Base-by-base conservation (phyloP, 306 rosid species). In the Benincasa hispida region DNA sequence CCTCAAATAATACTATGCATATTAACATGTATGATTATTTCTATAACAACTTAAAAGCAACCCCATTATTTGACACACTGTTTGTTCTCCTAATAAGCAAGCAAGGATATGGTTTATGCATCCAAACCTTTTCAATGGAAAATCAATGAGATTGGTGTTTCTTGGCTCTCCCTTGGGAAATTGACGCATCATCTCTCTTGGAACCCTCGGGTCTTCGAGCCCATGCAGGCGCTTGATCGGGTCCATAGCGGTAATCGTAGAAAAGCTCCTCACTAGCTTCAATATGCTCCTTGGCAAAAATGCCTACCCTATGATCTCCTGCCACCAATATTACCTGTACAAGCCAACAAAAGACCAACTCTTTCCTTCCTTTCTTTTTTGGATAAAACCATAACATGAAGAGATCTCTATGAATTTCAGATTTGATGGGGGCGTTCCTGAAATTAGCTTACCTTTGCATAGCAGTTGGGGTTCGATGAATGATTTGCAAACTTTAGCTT, bases 291-390 rank as follows among this genome's bases (percentile, higher is more conserved):
- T 90, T 94, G 76, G 98, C 92, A 72, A 94, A 94, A 72, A 94
- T 94, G 80, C 97, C 98, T 28, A 94, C 98, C 32, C 98, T 86
- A 81, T 94, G 97, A 87, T 94, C 98, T 81, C 98, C 98, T 1
- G 97, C 94, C 28, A 94, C 98, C 87, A 94, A 77, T 90, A 94
- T 91, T 80, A 94, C 98, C 98, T 91, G 57, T 69, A 67, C 25
- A 78, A 78, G 66, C 79, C 79, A 18, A 65, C 69, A 85, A 61
- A 68, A 76, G 78, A 61, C 73, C 47, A 81, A 65, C 54, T 14
- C 72, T 8, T 63, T 63, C 45, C 41, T 34, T 15, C 2, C 4
- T 61, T 61, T 15, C 21, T 10, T 28, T 61, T 27, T 14, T 27
- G 66, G 19, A 35, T 9, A 32, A 19, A 63, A 34, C 13, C 47